These are phyloP conservation scores for Carex littledalei DNA, from an alignment of 176 grass and related monocot species.

Conservation along the genomic window DNA sequence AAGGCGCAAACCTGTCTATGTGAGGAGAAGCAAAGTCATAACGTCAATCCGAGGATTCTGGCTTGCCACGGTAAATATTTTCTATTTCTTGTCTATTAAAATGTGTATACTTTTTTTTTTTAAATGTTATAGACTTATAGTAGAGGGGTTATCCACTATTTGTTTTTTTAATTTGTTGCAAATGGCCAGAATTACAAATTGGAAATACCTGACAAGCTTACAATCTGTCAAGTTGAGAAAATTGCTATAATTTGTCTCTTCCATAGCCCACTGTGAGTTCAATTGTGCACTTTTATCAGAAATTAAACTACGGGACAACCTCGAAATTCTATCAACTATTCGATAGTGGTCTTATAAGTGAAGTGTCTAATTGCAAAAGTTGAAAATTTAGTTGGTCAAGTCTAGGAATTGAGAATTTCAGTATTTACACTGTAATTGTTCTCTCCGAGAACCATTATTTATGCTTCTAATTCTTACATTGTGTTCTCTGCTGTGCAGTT, in stretches of 20 bases:
- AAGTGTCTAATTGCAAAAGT: neutral
- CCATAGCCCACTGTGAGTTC: neutral
- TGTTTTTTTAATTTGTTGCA: neutral
- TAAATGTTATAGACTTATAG: neutral
- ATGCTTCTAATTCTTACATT: neutral
- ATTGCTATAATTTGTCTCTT: neutral
- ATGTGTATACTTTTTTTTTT: neutral
- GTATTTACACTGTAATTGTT: neutral
- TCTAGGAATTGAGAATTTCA: neutral
- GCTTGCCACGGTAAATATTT: slow-evolving; percentile 61
- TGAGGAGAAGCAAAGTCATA: slow-evolving; percentile 60
- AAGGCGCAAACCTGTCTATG: slow-evolving; percentile 72
- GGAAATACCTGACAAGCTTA: neutral
- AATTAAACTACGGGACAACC: neutral
- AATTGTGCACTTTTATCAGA: neutral
- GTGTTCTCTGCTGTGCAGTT: slow-evolving; percentile 36
- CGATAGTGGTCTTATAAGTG: neutral
- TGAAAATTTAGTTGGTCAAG: neutral
- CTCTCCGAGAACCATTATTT: neutral
- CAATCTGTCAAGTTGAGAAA: neutral
- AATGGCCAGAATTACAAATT: neutral
- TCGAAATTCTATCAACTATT: neutral
- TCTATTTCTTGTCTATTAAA: neutral
- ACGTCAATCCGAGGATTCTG: slow-evolving; percentile 78
- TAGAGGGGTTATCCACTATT: neutral